Base-by-base conservation (phyloP, 768 basidiomycete genomes). In the Lactarius sp. region DNA sequence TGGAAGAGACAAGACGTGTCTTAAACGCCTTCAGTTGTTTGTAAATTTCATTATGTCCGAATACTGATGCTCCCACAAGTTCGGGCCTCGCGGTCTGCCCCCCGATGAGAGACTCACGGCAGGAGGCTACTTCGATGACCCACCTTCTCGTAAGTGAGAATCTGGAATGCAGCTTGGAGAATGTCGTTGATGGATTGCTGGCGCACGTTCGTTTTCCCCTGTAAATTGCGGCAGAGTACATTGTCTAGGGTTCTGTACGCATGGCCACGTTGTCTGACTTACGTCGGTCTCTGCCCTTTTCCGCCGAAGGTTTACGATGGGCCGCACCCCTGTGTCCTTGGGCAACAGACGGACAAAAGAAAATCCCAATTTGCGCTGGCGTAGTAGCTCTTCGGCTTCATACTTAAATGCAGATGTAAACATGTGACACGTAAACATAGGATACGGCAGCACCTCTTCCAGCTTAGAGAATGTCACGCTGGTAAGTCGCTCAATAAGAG, bases 321-420 rank as follows among this genome's bases (percentile, higher is more conserved):
- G 95, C 36, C 97, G 81, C 3, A 98, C 92, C 0, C 97, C 97
- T 4, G 86, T 91, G 62, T 95, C 95, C 73, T 98, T 99, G 0
- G 97, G 97, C 20, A 99, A 77, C 7, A 98, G 78, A 2, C 97
- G 83, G 16, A 96, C 85, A 67, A 89, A 91, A 0, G 94, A 92
- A 70, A 86, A 93, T 0, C 92, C 91, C 2, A 97, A 79, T 65
- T 76, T 83, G 2, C 93, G 82, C 67, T 87, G 83, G n/a, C 83
- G 80, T 13, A 90, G 74, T 42, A 92, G 80, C 60, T 84, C 83
- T 52, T 81, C 77, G 0, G 85, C 86, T 64, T 91, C 85, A 27
- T 72, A 69, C 88, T 94, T 65, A 8, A 20, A n/a, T 20, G 49
- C 18, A 16, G n/a, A 13, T 42, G 61, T 54, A 49, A 56, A 13